These are phyloP conservation scores for Schoenoplectus triqueter DNA, from an alignment of 202 grass and related monocot species.

Conservation along the genomic window DNA sequence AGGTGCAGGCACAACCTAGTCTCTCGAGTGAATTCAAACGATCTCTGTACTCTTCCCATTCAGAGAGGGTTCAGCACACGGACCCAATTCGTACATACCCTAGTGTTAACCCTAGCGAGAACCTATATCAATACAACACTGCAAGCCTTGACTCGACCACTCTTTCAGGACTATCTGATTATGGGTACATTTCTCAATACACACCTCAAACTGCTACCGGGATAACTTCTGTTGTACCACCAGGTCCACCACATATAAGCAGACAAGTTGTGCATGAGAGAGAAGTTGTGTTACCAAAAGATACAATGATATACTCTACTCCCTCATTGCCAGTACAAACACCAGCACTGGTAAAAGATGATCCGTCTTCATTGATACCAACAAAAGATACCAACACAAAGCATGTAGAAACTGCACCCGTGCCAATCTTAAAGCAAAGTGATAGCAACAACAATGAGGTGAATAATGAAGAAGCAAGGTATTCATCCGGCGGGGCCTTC, in stretches of 20 bases:
- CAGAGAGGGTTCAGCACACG: constrained; percentile 47
- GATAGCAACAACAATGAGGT: constrained; percentile 49
- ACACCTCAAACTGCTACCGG: constrained; percentile 47
- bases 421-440: constrained; percentile 36
- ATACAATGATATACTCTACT: constrained; percentile 44
- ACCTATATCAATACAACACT: constrained; percentile 39
- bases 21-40: constrained; percentile 49
- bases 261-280: constrained; percentile 55
- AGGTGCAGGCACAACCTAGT: constrained; percentile 16
- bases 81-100: constrained; percentile 38
- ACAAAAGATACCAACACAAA: constrained; percentile 57
- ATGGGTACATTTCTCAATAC: constrained; percentile 57
- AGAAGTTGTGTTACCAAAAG: constrained; percentile 36
- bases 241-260: constrained; percentile 34
- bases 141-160: constrained; percentile 60
- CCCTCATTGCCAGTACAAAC: constrained; percentile 38
- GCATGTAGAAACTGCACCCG: neutral
- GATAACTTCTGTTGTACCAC: constrained; percentile 40
- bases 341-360: constrained; percentile 54
- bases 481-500: constrained; percentile 65
- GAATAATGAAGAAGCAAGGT: constrained; percentile 70
- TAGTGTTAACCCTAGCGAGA: constrained; percentile 31
- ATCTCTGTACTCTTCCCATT: constrained; percentile 53
- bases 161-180: constrained; percentile 61
- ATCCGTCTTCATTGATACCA: constrained; percentile 52